phyloP scores from a whole-genome alignment of 2,329 filamentous ascomycete genomes.

The Arthrobotrys sinensis region DNA sequence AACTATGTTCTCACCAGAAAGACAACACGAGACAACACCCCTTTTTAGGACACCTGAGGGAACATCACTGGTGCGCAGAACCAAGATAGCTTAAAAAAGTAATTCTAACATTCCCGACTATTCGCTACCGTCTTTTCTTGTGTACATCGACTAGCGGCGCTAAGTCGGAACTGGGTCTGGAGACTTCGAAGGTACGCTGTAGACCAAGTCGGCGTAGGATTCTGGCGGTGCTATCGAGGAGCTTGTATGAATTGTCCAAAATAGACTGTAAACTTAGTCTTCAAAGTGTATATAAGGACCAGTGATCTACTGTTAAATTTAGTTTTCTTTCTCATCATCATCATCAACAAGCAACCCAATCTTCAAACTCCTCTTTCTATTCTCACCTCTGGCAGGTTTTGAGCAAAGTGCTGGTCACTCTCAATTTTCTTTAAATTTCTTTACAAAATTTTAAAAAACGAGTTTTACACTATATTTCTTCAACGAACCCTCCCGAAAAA shows the following conservation, averaged over 20 bases:
- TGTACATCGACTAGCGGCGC: too few species aligned
- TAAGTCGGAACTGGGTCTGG: too few species aligned
- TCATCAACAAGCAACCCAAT: conserved; percentile 2
- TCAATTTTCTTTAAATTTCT: not conserved
- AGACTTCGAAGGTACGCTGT: too few species aligned
- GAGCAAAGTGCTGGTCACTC: conserved; percentile 30
- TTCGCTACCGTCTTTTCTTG: too few species aligned
- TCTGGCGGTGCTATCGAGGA: not conserved
- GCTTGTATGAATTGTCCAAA: not conserved
- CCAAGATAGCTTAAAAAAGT: too few species aligned
- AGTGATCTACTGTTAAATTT: not conserved
- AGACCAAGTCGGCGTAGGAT: not conserved
- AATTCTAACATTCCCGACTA: too few species aligned
- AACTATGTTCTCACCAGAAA: too few species aligned
- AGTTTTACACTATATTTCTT: not conserved
- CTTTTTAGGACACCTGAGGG: too few species aligned
- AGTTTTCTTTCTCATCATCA: conserved; percentile 5
- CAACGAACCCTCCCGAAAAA: not conserved
- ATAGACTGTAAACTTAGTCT: not conserved
- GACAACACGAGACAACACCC: too few species aligned
- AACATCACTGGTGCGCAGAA: too few species aligned
- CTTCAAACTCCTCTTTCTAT: conserved; percentile 4
- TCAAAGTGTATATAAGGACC: conserved; percentile 3
- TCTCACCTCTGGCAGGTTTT: conserved; percentile 31
- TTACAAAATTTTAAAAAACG: not conserved